Base-by-base conservation (phyloP, 2,329 filamentous ascomycete species). In the Ophiocordyceps australis region DNA sequence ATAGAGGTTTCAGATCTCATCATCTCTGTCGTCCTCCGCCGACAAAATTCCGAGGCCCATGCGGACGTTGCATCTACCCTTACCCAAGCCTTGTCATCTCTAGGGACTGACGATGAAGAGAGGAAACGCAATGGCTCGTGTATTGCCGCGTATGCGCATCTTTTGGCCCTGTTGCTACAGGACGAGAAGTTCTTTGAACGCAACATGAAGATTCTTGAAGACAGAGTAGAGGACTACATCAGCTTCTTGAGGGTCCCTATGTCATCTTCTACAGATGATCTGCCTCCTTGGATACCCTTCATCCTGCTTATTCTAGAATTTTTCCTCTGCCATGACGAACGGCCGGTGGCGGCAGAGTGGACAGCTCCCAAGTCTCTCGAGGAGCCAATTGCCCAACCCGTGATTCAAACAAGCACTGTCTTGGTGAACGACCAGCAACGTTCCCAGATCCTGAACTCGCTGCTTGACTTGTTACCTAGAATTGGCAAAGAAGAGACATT, bases 1-100 rank as follows among this genome's bases (percentile, higher is more conserved):
- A 89, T 94, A 38, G 86, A 95, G 42, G 61, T 98, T 24, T 71
- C 83, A 0, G 85, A 94, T 39, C 60, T 98, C 13, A 85, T 98
- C 28, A 67, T 67, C 20, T 73, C 75, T 4, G 74, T 82, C 14
- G 67, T 75, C 54, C 36, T 65, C 43, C 41, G 72, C 65, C 45
- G 68, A 49, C 35, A 63, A 48, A 37, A 63, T 48, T 41, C 65
- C 49, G 57, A 64, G 28, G 42, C 62, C 41, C 51, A 75, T 21
- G 68, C 71, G 32, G 79, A 89, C 28, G 76, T 92, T 36, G 83
- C 80, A 11, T 69, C 75, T 26, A 91, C 83, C 0, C 57, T 98
- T 23, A 74, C 85, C 5, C 75, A 79, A 39, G 91, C 83, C 1
- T 56, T 99, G 9, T 75, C 91, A 38, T 77, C 73, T 5, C 63